Evolutionary conservation across 2,329 filamentous ascomycete species (phyloP).

Genomic region (Akanthomyces muscarius): DNA sequence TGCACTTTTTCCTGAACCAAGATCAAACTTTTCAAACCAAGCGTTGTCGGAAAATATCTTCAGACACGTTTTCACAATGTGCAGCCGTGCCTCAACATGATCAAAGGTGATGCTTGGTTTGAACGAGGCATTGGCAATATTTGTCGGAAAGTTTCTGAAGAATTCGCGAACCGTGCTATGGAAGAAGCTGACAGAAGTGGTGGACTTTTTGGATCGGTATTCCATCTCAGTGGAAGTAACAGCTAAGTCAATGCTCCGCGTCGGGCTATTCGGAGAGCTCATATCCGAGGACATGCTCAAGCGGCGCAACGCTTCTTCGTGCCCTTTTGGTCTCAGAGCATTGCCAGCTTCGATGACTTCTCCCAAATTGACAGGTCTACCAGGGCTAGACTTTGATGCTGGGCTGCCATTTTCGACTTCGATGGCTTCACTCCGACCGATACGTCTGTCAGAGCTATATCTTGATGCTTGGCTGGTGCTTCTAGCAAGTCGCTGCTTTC

Average conservation of each 20-base stretch:
- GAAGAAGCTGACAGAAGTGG: slow-evolving; percentile 38
- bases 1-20: slow-evolving; percentile 27
- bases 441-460: slow-evolving; percentile 12
- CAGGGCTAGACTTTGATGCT: background rate
- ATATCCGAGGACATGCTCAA: slow-evolving; percentile 14
- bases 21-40: slow-evolving; percentile 28
- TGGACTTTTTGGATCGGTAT: slow-evolving; percentile 40
- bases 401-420: background rate
- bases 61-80: slow-evolving; percentile 37
- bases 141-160: slow-evolving; percentile 32
- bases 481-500: background rate
- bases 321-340: slow-evolving; percentile 2
- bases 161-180: slow-evolving; percentile 38
- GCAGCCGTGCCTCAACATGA: slow-evolving; percentile 31
- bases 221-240: slow-evolving; percentile 33
- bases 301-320: slow-evolving; percentile 7
- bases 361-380: background rate
- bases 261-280: slow-evolving; percentile 27
- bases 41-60: slow-evolving; percentile 35
- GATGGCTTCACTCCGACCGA: background rate
- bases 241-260: slow-evolving; percentile 28
- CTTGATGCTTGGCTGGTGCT: slow-evolving; percentile 10
- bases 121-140: slow-evolving; percentile 16
- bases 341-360: background rate
- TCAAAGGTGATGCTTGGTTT: slow-evolving; percentile 33